Conservation (phyloP, 1,284 basidiomycete species). For the Moesziomyces antarcticus region DNA sequence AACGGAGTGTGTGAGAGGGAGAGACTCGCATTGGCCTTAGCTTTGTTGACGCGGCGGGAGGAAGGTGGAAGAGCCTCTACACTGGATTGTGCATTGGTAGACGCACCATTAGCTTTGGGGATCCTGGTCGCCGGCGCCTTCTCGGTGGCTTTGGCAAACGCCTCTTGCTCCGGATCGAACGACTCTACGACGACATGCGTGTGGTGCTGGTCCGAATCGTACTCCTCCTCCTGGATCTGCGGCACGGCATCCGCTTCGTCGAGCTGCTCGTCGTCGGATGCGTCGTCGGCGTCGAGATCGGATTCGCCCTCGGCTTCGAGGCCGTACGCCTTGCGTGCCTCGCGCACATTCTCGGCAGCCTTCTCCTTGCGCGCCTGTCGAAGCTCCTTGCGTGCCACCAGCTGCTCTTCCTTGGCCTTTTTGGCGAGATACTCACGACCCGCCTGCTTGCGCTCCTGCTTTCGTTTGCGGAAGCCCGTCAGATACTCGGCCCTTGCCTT, state of each 20-base stretch:
- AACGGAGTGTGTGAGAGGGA: not conserved
- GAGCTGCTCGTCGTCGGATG: constrained; percentile 14
- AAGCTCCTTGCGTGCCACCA: constrained; percentile 35
- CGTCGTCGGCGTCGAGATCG: constrained; percentile 32
- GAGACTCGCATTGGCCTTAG: constrained; percentile 58
- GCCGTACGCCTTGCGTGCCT: constrained; percentile 55
- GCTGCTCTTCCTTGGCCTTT: constrained; percentile 53
- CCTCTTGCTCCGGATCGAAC: constrained; percentile 50
- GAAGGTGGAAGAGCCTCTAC: constrained; percentile 54
- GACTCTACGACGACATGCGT: constrained; percentile 49
- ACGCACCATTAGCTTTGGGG: constrained; percentile 30
- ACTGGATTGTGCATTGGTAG: constrained; percentile 22
- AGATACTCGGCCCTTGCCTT: constrained; percentile 60
- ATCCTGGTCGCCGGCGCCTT: constrained; percentile 9
- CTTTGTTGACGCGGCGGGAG: constrained; percentile 52
- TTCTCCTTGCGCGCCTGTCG: constrained; percentile 52
- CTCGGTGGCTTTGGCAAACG: constrained; percentile 31
- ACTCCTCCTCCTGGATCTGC: constrained; percentile 31
- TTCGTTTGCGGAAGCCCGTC: constrained; percentile 66
- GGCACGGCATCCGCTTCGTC: constrained; percentile 23
- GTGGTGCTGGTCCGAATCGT: constrained; percentile 49
- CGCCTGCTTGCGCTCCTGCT: constrained; percentile 61
- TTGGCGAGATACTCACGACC: constrained; percentile 53
- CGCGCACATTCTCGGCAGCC: constrained; percentile 61
- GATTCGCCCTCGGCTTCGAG: constrained; percentile 51